Evolutionary conservation across 2,329 filamentous ascomycete genomes (phyloP), one percentile per base, ranked within the genome.

Genomic region (Aspergillus sp.): DNA sequence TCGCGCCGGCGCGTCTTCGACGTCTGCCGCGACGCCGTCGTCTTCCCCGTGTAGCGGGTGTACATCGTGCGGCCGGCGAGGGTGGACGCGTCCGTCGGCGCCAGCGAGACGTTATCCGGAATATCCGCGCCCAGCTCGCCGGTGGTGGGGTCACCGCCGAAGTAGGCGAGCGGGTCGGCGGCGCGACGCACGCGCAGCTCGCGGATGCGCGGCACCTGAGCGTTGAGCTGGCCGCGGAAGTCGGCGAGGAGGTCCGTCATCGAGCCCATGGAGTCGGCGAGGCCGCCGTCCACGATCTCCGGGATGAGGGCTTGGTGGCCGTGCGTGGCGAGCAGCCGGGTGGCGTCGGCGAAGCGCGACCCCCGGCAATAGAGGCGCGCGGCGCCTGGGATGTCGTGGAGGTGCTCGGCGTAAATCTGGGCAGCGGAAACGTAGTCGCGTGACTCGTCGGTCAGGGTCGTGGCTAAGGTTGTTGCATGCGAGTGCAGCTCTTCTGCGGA

Each of bases 191-290:
- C 76, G 1, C 93, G 85, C 22, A 99, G 81, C 67, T 96, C 93
- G 6, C 80, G 79, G 57, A 99, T 85, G 16, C 94, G 87, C 0
- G 93, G 91, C 0, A 96, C 84, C 67, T 99, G 94, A 0, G 90
- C 88, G 44, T 79, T 78, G 3, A 97, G 80, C 70, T 99, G 94
- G 0, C 79, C 79, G 69, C 90, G 90, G 82, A 93, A 97, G 70
- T 99, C 94, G 1, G 94, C 90, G 10, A 99, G 83, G 54, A 97
- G 85, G 68, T 97, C 94, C 1, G 91, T 96, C 63, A 87, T 92
- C 49, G 83, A 84, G 19, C 88, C 87, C 51, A 94, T 85, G 1
- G 89, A 85, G 52, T 97, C 93, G 3, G 86, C 82, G 5, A 99
- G 83, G 1, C 88, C 89, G 0, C 82, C 73, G 66, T 99, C 93